These are phyloP conservation scores for Scheffersomyces titani DNA, from an alignment of 1,139 yeast species.

Conservation along the genomic window DNA sequence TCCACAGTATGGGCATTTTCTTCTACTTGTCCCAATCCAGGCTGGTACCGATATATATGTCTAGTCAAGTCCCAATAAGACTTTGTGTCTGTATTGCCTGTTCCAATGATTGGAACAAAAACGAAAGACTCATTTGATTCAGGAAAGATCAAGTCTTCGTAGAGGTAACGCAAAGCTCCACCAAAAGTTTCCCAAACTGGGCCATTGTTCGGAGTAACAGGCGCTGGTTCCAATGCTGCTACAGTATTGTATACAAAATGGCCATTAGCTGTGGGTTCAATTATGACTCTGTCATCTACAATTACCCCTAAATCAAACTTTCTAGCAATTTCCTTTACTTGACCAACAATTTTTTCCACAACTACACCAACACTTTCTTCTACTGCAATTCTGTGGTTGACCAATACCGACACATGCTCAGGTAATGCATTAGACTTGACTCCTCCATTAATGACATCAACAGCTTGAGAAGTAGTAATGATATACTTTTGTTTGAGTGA, in stretches of 20 bases:
- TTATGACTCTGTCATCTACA: constrained; percentile 32
- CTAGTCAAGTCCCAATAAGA: constrained; percentile 42
- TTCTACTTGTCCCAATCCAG: constrained; percentile 23
- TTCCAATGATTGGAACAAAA: constrained; percentile 29
- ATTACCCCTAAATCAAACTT: constrained; percentile 48
- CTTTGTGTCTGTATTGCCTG: constrained; percentile 41
- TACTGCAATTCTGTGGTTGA: constrained; percentile 62
- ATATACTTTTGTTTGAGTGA: constrained; percentile 35
- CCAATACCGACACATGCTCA: constrained; percentile 55
- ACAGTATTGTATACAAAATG: constrained; percentile 42
- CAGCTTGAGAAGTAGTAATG: constrained; percentile 65
- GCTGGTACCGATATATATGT: constrained; percentile 38
- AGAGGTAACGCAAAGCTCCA: constrained; percentile 59
- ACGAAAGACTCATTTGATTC: constrained; percentile 25
- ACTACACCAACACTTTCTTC: constrained; percentile 48
- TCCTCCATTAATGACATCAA: constrained; percentile 71
- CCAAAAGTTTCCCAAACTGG: constrained; percentile 55
- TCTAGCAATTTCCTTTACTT: constrained; percentile 42
- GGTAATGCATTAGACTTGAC: constrained; percentile 75
- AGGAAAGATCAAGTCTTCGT: constrained; percentile 46
- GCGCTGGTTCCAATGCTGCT: constrained; percentile 56
- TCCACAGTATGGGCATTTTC: constrained; percentile 34
- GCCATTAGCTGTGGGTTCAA: constrained; percentile 38
- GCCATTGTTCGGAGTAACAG: constrained; percentile 51
- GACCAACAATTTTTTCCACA: constrained; percentile 34